These are phyloP conservation scores for Mycena indigotica DNA, from an alignment of 768 basidiomycete genomes.

Conservation along the genomic window DNA sequence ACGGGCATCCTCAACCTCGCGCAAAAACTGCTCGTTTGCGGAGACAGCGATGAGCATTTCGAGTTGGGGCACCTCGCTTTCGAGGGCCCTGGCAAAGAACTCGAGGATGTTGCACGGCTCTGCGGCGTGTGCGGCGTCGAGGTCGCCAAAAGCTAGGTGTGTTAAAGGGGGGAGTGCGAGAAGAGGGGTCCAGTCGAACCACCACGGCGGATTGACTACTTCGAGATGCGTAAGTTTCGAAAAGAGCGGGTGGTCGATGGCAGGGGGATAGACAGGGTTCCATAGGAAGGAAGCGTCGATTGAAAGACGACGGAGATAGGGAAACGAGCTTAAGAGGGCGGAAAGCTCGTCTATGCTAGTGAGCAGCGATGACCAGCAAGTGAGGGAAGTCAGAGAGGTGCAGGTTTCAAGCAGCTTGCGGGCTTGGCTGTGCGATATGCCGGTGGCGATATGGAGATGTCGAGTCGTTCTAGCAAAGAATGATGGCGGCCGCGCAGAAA, in stretches of 20 bases:
- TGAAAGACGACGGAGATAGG: background rate
- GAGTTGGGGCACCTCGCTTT: conserved; percentile 22
- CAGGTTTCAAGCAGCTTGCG: background rate
- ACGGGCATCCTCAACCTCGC: conserved; percentile 17
- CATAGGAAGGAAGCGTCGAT: background rate
- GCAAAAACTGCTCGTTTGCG: conserved; percentile 22
- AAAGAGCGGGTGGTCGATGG: conserved; percentile 8
- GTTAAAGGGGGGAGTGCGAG: conserved; percentile 31
- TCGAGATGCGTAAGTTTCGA: conserved; percentile 30
- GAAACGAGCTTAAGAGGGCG: background rate
- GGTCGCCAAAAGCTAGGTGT: conserved; percentile 35
- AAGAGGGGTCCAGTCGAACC: conserved; percentile 32
- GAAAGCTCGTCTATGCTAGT: background rate
- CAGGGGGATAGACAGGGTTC: background rate
- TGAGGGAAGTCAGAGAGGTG: background rate
- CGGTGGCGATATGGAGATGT: background rate
- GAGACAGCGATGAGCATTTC: conserved; percentile 31
- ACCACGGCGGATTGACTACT: conserved; percentile 29
- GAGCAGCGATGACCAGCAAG: background rate
- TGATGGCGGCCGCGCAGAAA: background rate
- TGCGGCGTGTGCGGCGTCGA: conserved; percentile 17
- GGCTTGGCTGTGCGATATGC: background rate
- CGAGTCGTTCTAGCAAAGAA: background rate
- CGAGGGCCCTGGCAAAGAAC: conserved; percentile 24
- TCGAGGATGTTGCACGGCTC: conserved; percentile 20